phyloP scores from a whole-genome alignment of 805 yeast genomes.

The Maudiozyma serrabonitensis region DNA sequence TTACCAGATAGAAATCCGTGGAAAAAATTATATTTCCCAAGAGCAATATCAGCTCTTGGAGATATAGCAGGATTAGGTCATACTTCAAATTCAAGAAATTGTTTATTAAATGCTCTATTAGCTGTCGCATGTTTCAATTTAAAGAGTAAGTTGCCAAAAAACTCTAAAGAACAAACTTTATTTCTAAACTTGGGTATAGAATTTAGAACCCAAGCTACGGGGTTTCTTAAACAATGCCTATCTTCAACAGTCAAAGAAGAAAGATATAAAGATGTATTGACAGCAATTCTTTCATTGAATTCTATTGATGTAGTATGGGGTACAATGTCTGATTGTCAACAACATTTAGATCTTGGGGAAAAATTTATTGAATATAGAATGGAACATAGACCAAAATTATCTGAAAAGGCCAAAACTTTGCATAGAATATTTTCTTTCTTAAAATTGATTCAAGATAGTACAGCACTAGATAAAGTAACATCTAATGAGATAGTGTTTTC shows the following conservation, averaged over 20 bases:
- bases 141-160: constrained; percentile 60
- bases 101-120: constrained; percentile 64
- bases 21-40: constrained; percentile 77
- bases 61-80: constrained; percentile 65
- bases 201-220: constrained; percentile 64
- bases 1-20: constrained; percentile 67
- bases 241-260: constrained; percentile 43
- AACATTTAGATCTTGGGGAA: constrained; percentile 69
- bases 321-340: constrained; percentile 74
- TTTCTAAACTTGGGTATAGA: constrained; percentile 66
- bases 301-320: constrained; percentile 88
- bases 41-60: constrained; percentile 75
- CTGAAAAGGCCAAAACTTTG: constrained; percentile 65
- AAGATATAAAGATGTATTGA: constrained; percentile 74
- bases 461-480: constrained; percentile 30
- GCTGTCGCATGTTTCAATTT: constrained; percentile 78
- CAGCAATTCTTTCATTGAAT: constrained; percentile 78
- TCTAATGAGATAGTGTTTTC: constrained; percentile 9
- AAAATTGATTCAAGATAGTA: constrained; percentile 69
- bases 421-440: constrained; percentile 72
- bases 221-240: constrained; percentile 52
- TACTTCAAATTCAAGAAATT: constrained; percentile 68
- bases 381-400: constrained; percentile 52
- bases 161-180: constrained; percentile 57
- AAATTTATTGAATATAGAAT: constrained; percentile 61